Conservation (phyloP, 2,329 filamentous ascomycete species). For the Monosporascus sp. region DNA sequence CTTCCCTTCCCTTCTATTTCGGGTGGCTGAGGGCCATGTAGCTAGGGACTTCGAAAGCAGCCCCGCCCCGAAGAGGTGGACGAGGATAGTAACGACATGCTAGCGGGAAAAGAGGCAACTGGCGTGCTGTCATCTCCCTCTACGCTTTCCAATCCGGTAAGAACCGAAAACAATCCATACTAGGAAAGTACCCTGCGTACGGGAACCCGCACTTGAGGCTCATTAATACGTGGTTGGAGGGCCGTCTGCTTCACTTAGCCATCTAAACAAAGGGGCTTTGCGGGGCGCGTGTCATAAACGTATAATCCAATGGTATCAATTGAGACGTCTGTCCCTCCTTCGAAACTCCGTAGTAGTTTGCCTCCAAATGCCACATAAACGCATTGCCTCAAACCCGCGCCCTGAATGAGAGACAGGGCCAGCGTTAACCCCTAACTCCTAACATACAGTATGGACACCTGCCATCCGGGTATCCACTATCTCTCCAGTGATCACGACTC, state of each 20-base stretch:
- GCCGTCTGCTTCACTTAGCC: neutral
- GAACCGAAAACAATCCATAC: too few species aligned
- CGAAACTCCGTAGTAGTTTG: neutral
- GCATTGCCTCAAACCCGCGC: neutral
- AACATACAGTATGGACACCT: neutral
- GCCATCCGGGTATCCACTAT: neutral
- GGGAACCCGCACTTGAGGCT: neutral
- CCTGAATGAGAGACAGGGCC: neutral
- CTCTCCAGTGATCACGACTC: too few species aligned
- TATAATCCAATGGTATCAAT: neutral
- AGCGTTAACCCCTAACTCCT: neutral
- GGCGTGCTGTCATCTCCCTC: too few species aligned
- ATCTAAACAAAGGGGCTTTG: neutral
- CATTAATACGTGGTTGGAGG: neutral
- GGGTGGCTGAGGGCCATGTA: too few species aligned
- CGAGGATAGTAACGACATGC: too few species aligned
- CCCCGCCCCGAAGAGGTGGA: too few species aligned
- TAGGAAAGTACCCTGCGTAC: too few species aligned
- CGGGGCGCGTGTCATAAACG: neutral
- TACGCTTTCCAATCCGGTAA: too few species aligned
- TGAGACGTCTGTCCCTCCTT: neutral
- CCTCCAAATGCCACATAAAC: neutral
- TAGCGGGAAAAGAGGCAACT: too few species aligned
- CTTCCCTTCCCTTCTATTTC: too few species aligned
- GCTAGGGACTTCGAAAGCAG: too few species aligned